phyloP scores from a whole-genome alignment of 176 grass and related monocot genomes.

The Aegilops sharonensis region DNA sequence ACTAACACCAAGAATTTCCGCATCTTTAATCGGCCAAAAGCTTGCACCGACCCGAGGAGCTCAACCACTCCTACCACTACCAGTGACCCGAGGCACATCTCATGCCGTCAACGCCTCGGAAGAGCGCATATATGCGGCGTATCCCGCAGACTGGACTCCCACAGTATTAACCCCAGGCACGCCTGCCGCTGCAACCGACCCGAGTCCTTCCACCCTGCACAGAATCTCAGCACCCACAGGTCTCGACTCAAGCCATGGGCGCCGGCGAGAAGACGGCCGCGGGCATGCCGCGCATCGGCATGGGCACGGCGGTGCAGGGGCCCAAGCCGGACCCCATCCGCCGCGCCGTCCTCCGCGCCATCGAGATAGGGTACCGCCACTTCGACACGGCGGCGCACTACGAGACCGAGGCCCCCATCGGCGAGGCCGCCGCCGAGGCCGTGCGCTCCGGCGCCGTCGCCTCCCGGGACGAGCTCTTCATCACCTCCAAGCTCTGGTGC shows the following conservation, averaged over 20 bases:
- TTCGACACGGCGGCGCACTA: slow-evolving; percentile 68
- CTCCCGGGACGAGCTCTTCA: slow-evolving; percentile 54
- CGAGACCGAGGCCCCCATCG: slow-evolving; percentile 53
- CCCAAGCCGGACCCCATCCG: slow-evolving; percentile 35
- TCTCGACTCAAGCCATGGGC: not conserved
- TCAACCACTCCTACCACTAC: not conserved
- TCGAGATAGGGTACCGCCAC: slow-evolving; percentile 60
- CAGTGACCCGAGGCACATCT: not conserved
- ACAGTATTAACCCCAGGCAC: not conserved
- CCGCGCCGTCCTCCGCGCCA: slow-evolving; percentile 42
- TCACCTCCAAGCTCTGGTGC: slow-evolving; percentile 84
- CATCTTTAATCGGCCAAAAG: not conserved
- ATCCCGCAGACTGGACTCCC: not conserved
- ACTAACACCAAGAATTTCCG: not conserved
- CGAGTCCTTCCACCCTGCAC: not conserved
- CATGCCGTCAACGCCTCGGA: not conserved
- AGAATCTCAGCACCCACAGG: not conserved
- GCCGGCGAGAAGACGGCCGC: not conserved
- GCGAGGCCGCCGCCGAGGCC: slow-evolving; percentile 50
- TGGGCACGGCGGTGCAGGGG: slow-evolving; percentile 65
- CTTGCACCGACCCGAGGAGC: not conserved
- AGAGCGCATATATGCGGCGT: not conserved
- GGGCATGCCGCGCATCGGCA: slow-evolving; percentile 44
- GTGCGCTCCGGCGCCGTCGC: slow-evolving; percentile 39
- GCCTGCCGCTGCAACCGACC: not conserved